Percentiles rank a stretch among this genome's conserved stretches.
Evolutionary conservation across 345 rosid genomes (phyloP).

Genomic region (Dimocarpus longan): DNA sequence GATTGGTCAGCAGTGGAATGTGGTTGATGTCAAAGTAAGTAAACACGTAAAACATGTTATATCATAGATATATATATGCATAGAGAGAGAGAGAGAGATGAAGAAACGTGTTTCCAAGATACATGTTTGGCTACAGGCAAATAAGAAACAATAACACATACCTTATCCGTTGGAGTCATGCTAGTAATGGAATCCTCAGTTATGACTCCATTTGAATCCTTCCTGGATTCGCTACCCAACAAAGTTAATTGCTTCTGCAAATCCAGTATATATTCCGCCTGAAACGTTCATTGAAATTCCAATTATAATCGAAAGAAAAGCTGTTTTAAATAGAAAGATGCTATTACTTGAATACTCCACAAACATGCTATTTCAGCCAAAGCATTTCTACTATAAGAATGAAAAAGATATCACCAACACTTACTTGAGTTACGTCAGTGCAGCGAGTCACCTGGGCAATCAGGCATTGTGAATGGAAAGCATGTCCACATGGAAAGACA

Average conservation of each 20-base stretch:
- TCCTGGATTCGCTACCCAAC: conserved; percentile 69
- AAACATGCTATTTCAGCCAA: neutral
- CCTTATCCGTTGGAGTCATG: conserved; percentile 79
- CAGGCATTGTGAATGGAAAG: conserved; percentile 88
- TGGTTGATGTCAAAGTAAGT: neutral
- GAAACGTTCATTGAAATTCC: conserved; percentile 26
- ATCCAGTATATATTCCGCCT: conserved; percentile 85
- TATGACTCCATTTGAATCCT: conserved; percentile 60
- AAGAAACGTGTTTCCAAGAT: neutral
- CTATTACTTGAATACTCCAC: neutral
- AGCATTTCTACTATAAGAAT: conserved; percentile 20
- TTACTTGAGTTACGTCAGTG: conserved; percentile 57
- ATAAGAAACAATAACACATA: conserved; percentile 21
- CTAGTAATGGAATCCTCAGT: conserved; percentile 63
- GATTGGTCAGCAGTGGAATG: neutral
- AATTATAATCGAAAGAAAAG: neutral
- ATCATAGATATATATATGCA: neutral
- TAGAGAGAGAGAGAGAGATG: neutral
- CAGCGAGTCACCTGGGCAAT: conserved; percentile 79
- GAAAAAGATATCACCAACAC: conserved; percentile 23
- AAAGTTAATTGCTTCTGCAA: conserved; percentile 92
- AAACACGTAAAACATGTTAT: neutral
- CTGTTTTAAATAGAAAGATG: neutral
- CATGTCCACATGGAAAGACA: conserved; percentile 94
- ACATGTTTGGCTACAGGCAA: neutral